Base-by-base conservation (phyloP, 78 protist genomes). In the Protostelium mycophagum region DNA sequence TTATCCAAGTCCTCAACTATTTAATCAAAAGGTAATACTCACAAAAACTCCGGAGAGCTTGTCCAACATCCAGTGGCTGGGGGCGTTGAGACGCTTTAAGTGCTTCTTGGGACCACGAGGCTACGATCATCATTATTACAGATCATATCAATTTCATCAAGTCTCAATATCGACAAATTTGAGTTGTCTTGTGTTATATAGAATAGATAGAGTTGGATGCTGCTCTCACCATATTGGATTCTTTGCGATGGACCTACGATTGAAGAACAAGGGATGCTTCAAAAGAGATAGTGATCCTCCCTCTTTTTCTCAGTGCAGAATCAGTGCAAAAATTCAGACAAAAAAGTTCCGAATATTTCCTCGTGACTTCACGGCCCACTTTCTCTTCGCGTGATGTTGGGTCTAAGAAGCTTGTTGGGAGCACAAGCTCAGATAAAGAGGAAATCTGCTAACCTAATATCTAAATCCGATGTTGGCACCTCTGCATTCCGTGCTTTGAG, bases 21-120 rank as follows among this genome's bases (percentile, higher is more conserved):
- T 87, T 28, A 87, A 10, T 89, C 9, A 36, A 89, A 16, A 1
- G 36, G 36, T 85, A 10, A 16, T 1, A 51, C 92, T 38, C 88
- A 63, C 99, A 83, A 35, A 99, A 84, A 90, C 92, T 36, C 99
- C 99, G 87, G 98, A 90, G 84, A 99, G 95, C 96, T 99, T 99
- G 97, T 95, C 98, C 51, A 99, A 96, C 99, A 98, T 98, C 99
- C 99, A 98, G 94, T 98, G 98, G 88, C 84, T 85, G 90, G 99
- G 99, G 86, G 99, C 99, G 86, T 87, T 73, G 83, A 99, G 90
- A 89, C 99, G 97, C 97, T 99, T 99, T 85, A 99, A 85, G 95
- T 98, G 99, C 93, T 97, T 94, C 97, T 97, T 98, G 34, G 99
- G 98, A 5, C 99, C 99, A 88, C 97, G 97, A 84, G 94, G 95